phyloP scores from a whole-genome alignment of 129 eudicot species.

The Smallanthus sonchifolius region DNA sequence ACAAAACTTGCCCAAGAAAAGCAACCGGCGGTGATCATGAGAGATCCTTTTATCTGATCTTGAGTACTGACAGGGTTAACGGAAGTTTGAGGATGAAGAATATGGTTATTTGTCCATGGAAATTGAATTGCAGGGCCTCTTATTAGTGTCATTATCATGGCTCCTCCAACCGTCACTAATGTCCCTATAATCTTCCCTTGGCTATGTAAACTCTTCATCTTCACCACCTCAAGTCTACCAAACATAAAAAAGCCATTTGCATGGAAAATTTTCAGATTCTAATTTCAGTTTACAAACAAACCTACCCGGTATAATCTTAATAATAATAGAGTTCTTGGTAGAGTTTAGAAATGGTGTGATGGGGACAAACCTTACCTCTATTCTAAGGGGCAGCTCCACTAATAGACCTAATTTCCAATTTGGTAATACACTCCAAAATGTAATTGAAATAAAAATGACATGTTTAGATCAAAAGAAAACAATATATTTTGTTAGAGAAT shows the following conservation, averaged over 20 bases:
- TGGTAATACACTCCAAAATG: too few species aligned
- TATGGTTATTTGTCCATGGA: constrained; percentile 25
- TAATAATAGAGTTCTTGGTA: too few species aligned
- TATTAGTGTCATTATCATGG: constrained; percentile 50
- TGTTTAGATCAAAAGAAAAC: too few species aligned
- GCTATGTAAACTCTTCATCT: constrained; percentile 38
- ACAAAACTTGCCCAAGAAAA: constrained; percentile 49
- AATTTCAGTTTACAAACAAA: too few species aligned
- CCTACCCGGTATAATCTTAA: too few species aligned
- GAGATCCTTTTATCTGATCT: constrained; percentile 49
- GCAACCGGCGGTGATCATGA: constrained; percentile 45
- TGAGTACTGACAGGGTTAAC: constrained; percentile 24
- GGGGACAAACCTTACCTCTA: too few species aligned
- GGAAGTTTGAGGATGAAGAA: constrained; percentile 13
- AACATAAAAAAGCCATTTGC: background rate
- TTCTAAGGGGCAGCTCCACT: too few species aligned
- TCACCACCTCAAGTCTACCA: constrained; percentile 45
- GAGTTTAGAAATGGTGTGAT: too few species aligned
- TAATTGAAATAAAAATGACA: too few species aligned
- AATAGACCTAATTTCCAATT: too few species aligned
- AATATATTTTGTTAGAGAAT: too few species aligned
- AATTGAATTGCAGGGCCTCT: constrained; percentile 48
- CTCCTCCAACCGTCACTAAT: constrained; percentile 52
- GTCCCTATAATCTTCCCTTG: constrained; percentile 49
- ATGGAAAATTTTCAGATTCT: too few species aligned